phyloP scores from a whole-genome alignment of 2,329 filamentous ascomycete species.

The Apiospora arundinis region DNA sequence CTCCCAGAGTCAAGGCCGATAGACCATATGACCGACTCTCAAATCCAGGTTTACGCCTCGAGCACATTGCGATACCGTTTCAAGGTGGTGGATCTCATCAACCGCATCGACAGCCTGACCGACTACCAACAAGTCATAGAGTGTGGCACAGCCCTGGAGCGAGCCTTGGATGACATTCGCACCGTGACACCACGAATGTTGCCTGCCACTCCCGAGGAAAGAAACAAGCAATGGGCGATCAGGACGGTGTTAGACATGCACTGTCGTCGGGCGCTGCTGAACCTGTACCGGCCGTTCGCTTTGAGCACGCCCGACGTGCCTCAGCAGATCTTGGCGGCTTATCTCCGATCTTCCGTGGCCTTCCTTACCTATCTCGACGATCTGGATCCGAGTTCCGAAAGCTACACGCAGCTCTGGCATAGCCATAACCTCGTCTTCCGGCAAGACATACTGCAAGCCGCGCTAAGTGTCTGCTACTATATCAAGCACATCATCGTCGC shows the following conservation, averaged over 20 bases:
- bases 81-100: constrained; percentile 56
- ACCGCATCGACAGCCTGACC: constrained; percentile 57
- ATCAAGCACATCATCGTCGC: constrained; percentile 45
- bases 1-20: constrained; percentile 57
- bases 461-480: constrained; percentile 62
- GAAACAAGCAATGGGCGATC: constrained; percentile 58
- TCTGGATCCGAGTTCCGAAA: constrained; percentile 53
- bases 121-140: constrained; percentile 61
- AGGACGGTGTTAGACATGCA: constrained; percentile 61
- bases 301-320: constrained; percentile 58
- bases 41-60: constrained; percentile 60
- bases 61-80: constrained; percentile 57
- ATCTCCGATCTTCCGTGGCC: constrained; percentile 61
- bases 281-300: constrained; percentile 61
- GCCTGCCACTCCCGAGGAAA: constrained; percentile 48
- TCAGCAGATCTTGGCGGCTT: constrained; percentile 57
- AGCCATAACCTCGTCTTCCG: constrained; percentile 61
- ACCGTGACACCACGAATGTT: constrained; percentile 56
- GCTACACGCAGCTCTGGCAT: constrained; percentile 55
- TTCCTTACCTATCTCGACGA: constrained; percentile 63
- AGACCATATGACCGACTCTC: constrained; percentile 58
- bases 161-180: constrained; percentile 60
- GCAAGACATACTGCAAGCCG: constrained; percentile 61
- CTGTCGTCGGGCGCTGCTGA: constrained; percentile 57
- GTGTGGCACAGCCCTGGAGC: constrained; percentile 59